Percentiles rank a stretch among this genome's conserved stretches.
Conservation (phyloP, 306 rosid genomes). For the Amphicarpaea edgeworthii region DNA sequence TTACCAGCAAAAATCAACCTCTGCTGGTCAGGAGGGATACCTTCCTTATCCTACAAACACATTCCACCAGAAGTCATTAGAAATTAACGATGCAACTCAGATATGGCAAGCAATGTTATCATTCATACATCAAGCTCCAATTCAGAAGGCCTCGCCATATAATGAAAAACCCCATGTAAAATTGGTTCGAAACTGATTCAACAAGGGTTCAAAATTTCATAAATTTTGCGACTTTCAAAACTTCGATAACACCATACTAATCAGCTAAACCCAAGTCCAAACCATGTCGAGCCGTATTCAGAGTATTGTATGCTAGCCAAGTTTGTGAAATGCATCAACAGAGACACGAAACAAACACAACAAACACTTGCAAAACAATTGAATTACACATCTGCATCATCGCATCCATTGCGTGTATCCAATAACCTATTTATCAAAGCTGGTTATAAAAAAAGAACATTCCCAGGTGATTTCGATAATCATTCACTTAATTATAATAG, state of each 20-base stretch:
- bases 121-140: constrained; percentile 14
- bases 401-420: neutral
- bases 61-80: constrained; percentile 11
- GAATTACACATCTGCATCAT: constrained; percentile 7
- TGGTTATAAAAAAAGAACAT: neutral
- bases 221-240: no score
- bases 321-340: constrained; percentile 34
- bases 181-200: no score
- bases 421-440: neutral
- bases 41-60: constrained; percentile 90
- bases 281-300: neutral
- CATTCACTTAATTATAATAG: neutral
- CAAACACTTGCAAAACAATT: constrained; percentile 8
- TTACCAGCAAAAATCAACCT: constrained; percentile 97
- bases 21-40: constrained; percentile 97
- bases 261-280: neutral
- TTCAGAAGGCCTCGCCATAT: neutral
- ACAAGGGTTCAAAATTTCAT: no score
- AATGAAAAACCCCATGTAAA: no score
- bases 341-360: constrained; percentile 4
- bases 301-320: neutral
- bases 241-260: no score
- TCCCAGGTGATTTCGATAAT: neutral
- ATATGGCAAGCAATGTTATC: neutral
- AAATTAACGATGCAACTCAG: neutral